Evolutionary conservation across 441 rosid species (phyloP).

Genomic region (Bocquillonia castaneifolia): DNA sequence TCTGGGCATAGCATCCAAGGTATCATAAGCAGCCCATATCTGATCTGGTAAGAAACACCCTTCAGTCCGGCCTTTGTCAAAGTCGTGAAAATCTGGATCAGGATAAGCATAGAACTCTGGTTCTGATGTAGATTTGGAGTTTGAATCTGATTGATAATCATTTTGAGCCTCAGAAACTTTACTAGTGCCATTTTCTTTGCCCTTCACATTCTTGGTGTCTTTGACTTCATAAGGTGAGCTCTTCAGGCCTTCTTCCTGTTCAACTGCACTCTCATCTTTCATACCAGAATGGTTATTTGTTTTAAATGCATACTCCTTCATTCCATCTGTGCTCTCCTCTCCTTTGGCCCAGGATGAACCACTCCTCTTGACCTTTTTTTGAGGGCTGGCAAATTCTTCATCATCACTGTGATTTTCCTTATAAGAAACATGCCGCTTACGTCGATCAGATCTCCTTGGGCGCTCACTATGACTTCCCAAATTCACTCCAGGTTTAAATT

Average conservation of each 20-base stretch:
- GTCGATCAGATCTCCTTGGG: constrained; percentile 71
- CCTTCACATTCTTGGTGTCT: constrained; percentile 25
- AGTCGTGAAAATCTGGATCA: constrained; percentile 59
- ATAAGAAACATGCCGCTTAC: constrained; percentile 63
- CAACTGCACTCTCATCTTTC: constrained; percentile 27
- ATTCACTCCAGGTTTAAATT: constrained; percentile 29
- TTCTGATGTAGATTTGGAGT: constrained; percentile 23
- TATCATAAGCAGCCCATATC: constrained; percentile 58
- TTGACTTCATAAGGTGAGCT: constrained; percentile 25
- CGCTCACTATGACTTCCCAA: constrained; percentile 31
- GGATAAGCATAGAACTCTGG: constrained; percentile 37
- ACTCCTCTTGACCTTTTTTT: constrained; percentile 35
- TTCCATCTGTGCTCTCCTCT: constrained; percentile 25
- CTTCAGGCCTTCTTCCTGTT: constrained; percentile 24
- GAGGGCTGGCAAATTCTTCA: constrained; percentile 33
- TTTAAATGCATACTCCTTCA: constrained; percentile 29
- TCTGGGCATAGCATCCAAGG: constrained; percentile 61
- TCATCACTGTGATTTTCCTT: constrained; percentile 73
- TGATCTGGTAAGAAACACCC: constrained; percentile 45
- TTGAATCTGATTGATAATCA: constrained; percentile 30
- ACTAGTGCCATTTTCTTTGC: constrained; percentile 27
- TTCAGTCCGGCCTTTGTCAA: constrained; percentile 37
- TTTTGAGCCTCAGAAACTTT: constrained; percentile 17
- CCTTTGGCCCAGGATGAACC: constrained; percentile 26
- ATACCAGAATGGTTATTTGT: constrained; percentile 32